phyloP scores from a whole-genome alignment of 2,329 filamentous ascomycete genomes.

The Penicillium sp. region DNA sequence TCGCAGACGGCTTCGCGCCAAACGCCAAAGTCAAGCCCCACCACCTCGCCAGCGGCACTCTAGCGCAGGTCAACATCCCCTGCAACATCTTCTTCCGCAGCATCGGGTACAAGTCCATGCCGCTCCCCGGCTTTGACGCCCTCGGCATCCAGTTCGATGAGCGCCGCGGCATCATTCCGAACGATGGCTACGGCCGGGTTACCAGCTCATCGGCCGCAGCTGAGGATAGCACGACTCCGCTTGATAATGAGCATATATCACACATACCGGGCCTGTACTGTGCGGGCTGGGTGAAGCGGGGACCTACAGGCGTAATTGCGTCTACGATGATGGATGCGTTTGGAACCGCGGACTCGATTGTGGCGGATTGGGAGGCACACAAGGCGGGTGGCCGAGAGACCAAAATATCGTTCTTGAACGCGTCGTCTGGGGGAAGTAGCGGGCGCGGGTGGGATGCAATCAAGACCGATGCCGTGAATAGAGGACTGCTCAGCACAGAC shows the following conservation, averaged over 20 bases:
- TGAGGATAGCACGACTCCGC: conserved; percentile 22
- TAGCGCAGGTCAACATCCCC: conserved; percentile 48
- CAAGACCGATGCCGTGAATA: conserved; percentile 53
- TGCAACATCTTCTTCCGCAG: conserved; percentile 79
- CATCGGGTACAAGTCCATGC: conserved; percentile 86
- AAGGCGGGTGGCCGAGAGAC: conserved; percentile 11
- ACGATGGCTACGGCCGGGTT: conserved; percentile 76
- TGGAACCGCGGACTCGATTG: conserved; percentile 76
- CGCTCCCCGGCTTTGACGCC: conserved; percentile 68
- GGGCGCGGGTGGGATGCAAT: conserved; percentile 74
- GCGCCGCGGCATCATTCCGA: conserved; percentile 69
- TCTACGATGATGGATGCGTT: conserved; percentile 96
- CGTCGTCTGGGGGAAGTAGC: conserved; percentile 33
- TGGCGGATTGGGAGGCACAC: conserved; percentile 63
- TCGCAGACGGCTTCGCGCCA: conserved; percentile 51
- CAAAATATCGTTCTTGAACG: conserved; percentile 45
- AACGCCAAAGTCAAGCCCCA: conserved; percentile 43
- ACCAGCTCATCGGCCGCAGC: conserved; percentile 35
- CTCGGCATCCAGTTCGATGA: conserved; percentile 76
- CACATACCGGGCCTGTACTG: conserved; percentile 76
- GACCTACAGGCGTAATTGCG: conserved; percentile 92
- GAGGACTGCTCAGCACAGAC: conserved; percentile 60
- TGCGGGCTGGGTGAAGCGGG: conserved; percentile 92
- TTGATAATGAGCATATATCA: conserved; percentile 36
- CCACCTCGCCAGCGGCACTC: conserved; percentile 49